phyloP scores from a whole-genome alignment of 805 yeast genomes.

The Myxozyma lipomycoides region DNA sequence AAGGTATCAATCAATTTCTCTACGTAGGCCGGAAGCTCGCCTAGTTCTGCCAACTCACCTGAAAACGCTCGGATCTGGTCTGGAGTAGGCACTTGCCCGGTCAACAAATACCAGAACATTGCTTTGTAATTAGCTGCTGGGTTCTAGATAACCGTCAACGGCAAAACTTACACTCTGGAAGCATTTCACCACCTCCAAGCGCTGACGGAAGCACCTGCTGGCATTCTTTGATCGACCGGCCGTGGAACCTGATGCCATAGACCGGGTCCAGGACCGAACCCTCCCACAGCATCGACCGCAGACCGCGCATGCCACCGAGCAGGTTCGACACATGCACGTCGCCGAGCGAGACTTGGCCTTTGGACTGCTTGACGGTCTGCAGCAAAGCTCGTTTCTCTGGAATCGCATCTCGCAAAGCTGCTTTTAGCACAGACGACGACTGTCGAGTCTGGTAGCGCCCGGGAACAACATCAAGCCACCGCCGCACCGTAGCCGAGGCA shows the following conservation, averaged over 20 bases:
- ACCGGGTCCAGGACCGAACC: slow-evolving; percentile 72
- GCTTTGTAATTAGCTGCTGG: too few relatives aligned
- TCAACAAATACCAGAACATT: slow-evolving; percentile 72
- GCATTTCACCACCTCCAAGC: slow-evolving; percentile 53
- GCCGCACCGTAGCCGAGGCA: neutral
- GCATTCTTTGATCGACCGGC: slow-evolving; percentile 68
- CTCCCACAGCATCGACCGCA: slow-evolving; percentile 73
- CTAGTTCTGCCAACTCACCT: slow-evolving; percentile 60
- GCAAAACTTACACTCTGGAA: slow-evolving; percentile 55
- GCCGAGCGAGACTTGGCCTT: slow-evolving; percentile 42
- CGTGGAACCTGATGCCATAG: slow-evolving; percentile 75
- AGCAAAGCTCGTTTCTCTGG: slow-evolving; percentile 46
- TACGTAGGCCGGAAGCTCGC: slow-evolving; percentile 61
- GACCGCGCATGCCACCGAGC: slow-evolving; percentile 77
- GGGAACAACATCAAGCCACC: neutral
- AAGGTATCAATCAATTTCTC: slow-evolving; percentile 56
- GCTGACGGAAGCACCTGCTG: slow-evolving; percentile 61
- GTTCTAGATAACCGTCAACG: neutral
- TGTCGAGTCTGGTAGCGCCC: neutral
- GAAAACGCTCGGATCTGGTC: slow-evolving; percentile 55
- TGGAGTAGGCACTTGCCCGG: slow-evolving; percentile 65
- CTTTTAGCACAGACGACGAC: slow-evolving; percentile 34
- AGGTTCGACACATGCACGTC: slow-evolving; percentile 45
- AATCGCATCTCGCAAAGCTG: slow-evolving; percentile 39
- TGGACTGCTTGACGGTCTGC: slow-evolving; percentile 41